A percentile compares a stretch with the other conserved stretches of the same genome.
These are phyloP conservation scores for Plasmodium knowlesi DNA, from an alignment of 169 alveolate genomes.

Conservation along the genomic window DNA sequence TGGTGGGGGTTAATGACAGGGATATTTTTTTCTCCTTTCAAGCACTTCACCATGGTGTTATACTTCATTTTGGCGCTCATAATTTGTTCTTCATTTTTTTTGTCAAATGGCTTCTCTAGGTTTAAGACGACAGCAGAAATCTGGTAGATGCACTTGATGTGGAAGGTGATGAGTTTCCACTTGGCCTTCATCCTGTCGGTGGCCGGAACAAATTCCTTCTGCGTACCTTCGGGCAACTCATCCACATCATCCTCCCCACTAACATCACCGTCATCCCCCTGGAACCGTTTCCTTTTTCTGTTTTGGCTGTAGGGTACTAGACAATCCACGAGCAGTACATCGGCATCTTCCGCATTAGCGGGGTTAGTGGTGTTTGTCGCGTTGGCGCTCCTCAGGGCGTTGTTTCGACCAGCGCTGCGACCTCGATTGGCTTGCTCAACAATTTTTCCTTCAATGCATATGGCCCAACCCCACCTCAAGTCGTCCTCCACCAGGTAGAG, in stretches of 20 bases:
- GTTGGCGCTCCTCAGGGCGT: not conserved
- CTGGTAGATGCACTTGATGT: conserved; percentile 34
- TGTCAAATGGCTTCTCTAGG: conserved; percentile 28
- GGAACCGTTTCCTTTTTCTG: conserved; percentile 28
- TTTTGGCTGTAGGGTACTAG: conserved; percentile 75
- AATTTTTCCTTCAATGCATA: conserved; percentile 79
- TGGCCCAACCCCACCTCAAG: conserved; percentile 88
- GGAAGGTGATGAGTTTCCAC: conserved; percentile 57
- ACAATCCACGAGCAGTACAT: conserved; percentile 43
- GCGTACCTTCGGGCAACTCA: not conserved
- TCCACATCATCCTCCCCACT: conserved; percentile 14
- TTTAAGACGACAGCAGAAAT: conserved; percentile 69
- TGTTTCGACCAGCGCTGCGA: not conserved
- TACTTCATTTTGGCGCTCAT: conserved; percentile 27
- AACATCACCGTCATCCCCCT: conserved; percentile 54
- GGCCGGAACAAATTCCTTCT: conserved; percentile 36
- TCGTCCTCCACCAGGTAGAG: conserved; percentile 82
- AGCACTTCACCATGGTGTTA: conserved; percentile 49
- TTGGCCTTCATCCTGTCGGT: conserved; percentile 31
- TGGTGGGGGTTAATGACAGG: conserved; percentile 69
- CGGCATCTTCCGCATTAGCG: not conserved
- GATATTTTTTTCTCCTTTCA: conserved; percentile 63
- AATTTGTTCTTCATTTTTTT: conserved; percentile 37
- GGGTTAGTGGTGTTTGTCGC: not conserved
- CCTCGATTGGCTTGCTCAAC: conserved; percentile 6